Percentiles rank a stretch among this genome's conserved stretches.
Evolutionary conservation across 2,329 filamentous ascomycete species (phyloP).

Genomic region (Scytalidium sp.): DNA sequence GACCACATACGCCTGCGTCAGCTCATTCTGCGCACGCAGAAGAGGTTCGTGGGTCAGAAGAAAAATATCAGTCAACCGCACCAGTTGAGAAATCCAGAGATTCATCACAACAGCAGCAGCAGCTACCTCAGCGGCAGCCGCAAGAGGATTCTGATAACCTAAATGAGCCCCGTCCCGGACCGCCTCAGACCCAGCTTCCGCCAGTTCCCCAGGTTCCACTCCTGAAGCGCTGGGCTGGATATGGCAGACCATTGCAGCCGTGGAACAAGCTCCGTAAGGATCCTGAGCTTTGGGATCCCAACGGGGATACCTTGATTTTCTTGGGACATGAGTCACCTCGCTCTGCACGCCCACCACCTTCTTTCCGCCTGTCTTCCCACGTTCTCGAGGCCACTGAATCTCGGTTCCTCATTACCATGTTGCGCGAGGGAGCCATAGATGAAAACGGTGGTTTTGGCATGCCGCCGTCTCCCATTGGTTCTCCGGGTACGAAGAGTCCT

Average conservation of each 20-base stretch:
- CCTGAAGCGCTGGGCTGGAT: conserved; percentile 52
- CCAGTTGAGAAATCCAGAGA: background rate
- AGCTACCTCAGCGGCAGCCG: background rate
- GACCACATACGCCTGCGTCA: conserved; percentile 13
- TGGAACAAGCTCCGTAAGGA: conserved; percentile 60
- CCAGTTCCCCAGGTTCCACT: conserved; percentile 37
- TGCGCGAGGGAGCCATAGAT: conserved; percentile 51
- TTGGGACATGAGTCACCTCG: conserved; percentile 40
- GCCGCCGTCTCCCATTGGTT: conserved; percentile 40
- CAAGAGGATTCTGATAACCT: conserved; percentile 2
- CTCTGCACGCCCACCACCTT: conserved; percentile 41
- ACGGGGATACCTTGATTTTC: conserved; percentile 58
- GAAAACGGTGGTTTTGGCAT: conserved; percentile 37
- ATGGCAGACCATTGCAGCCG: conserved; percentile 43
- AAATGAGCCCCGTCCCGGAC: conserved; percentile 16
- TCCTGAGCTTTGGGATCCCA: conserved; percentile 58
- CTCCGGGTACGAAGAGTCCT: conserved; percentile 11
- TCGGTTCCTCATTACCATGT: conserved; percentile 47
- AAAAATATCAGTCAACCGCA: background rate
- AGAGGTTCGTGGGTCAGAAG: background rate
- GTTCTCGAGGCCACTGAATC: conserved; percentile 57
- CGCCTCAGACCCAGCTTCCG: conserved; percentile 41
- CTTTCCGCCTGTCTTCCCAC: conserved; percentile 56
- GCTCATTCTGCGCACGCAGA: background rate
- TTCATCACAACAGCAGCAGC: background rate